phyloP scores from a whole-genome alignment of 2,329 filamentous ascomycete genomes.

The Aspergillus proliferans region DNA sequence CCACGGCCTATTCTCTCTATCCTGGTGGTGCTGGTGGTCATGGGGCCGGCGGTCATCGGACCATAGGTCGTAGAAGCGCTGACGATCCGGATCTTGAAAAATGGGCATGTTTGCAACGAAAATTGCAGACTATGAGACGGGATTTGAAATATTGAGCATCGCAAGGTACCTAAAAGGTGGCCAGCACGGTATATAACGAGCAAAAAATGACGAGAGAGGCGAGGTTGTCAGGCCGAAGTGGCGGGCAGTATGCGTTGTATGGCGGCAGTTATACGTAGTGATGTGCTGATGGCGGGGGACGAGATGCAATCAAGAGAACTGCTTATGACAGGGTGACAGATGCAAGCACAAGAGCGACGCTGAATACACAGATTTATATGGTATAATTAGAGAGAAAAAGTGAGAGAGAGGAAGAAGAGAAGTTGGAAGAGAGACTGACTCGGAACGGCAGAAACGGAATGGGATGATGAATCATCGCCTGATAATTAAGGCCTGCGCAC shows the following conservation, averaged over 20 bases:
- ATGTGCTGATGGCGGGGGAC: neutral
- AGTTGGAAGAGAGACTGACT: neutral
- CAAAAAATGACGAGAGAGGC: neutral
- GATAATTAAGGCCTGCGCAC: too few relatives aligned
- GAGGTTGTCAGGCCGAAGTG: neutral
- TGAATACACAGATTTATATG: neutral
- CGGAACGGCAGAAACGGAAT: neutral
- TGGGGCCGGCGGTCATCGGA: slow-evolving; percentile 15
- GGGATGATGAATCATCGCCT: neutral
- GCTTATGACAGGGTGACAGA: neutral
- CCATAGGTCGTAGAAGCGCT: slow-evolving; percentile 20
- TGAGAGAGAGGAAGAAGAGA: neutral
- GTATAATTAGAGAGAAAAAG: neutral
- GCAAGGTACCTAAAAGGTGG: slow-evolving; percentile 15
- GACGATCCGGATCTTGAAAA: slow-evolving; percentile 29
- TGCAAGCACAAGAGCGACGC: neutral
- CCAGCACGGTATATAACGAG: slow-evolving; percentile 2
- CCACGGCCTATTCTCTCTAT: slow-evolving; percentile 7
- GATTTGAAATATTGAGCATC: slow-evolving; percentile 16
- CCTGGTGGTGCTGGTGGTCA: slow-evolving; percentile 2
- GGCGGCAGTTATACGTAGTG: neutral
- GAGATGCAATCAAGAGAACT: neutral
- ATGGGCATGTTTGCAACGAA: slow-evolving; percentile 27
- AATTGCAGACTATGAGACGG: slow-evolving; percentile 10
- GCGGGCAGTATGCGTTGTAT: neutral